These are phyloP conservation scores for Acacia acuminata DNA, from an alignment of 306 rosid genomes.

Conservation along the genomic window DNA sequence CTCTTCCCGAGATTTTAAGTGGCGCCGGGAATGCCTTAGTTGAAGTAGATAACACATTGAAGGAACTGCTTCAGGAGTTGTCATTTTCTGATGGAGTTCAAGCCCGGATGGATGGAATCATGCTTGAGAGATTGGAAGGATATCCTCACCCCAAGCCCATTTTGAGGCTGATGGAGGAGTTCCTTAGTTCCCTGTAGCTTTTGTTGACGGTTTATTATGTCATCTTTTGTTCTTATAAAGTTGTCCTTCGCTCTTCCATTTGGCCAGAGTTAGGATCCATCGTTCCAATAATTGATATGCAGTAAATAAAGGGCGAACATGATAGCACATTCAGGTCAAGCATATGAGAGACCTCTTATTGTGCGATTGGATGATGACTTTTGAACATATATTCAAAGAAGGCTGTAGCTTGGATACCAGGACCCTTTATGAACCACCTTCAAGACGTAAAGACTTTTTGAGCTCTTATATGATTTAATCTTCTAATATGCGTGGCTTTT, in stretches of 20 bases:
- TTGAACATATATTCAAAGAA: not conserved
- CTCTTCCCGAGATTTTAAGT: constrained; percentile 65
- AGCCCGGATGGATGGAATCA: constrained; percentile 88
- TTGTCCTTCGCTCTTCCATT: not conserved
- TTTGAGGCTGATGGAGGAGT: constrained; percentile 62
- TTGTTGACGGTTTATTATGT: constrained; percentile 7
- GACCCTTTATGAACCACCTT: no score
- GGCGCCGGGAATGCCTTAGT: constrained; percentile 58
- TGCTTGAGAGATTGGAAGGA: constrained; percentile 73
- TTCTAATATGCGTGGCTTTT: no score
- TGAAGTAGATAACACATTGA: constrained; percentile 68
- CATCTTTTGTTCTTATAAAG: not conserved
- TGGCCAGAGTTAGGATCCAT: not conserved
- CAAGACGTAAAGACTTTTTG: no score
- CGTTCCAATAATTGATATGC: not conserved
- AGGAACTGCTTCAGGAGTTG: constrained; percentile 58
- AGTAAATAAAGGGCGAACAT: not conserved
- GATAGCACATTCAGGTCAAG: not conserved
- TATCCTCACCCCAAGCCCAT: constrained; percentile 58
- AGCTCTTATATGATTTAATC: no score
- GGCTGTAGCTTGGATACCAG: not conserved
- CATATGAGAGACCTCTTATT: not conserved
- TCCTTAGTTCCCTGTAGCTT: constrained; percentile 59
- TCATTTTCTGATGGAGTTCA: constrained; percentile 77
- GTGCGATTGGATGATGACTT: not conserved